phyloP scores from a whole-genome alignment of 345 rosid genomes.

The Eucalyptus polyanthemos region DNA sequence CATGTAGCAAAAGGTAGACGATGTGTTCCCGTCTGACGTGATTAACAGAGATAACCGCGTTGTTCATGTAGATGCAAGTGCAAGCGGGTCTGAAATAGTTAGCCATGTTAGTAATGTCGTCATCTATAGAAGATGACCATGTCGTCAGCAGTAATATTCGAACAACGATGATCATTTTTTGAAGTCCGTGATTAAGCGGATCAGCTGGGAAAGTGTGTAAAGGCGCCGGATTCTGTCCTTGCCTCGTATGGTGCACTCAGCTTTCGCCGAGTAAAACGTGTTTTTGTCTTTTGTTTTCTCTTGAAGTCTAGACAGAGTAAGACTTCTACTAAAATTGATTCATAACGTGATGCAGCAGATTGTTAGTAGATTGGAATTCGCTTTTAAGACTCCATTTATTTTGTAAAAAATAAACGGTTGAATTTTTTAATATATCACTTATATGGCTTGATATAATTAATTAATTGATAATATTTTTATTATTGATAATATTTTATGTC shows the following conservation, averaged over 20 bases:
- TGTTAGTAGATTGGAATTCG: neutral
- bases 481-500: too few relatives aligned
- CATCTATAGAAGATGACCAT: too few relatives aligned
- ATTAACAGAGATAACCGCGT: neutral
- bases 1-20: neutral
- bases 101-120: neutral
- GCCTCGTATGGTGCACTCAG: neutral
- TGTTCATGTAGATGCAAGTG: neutral
- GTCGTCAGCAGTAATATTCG: too few relatives aligned
- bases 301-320: neutral
- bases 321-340: neutral
- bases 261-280: neutral
- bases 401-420: too few relatives aligned
- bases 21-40: neutral
- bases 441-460: too few relatives aligned
- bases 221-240: neutral
- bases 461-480: too few relatives aligned
- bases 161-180: too few relatives aligned
- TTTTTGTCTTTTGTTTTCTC: neutral
- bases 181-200: too few relatives aligned
- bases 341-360: neutral
- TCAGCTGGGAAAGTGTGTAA: neutral
- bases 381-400: neutral
- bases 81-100: neutral
- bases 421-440: too few relatives aligned